Evolutionary conservation across 2,329 filamentous ascomycete genomes (phyloP).

Genomic region (Venturia asperata): DNA sequence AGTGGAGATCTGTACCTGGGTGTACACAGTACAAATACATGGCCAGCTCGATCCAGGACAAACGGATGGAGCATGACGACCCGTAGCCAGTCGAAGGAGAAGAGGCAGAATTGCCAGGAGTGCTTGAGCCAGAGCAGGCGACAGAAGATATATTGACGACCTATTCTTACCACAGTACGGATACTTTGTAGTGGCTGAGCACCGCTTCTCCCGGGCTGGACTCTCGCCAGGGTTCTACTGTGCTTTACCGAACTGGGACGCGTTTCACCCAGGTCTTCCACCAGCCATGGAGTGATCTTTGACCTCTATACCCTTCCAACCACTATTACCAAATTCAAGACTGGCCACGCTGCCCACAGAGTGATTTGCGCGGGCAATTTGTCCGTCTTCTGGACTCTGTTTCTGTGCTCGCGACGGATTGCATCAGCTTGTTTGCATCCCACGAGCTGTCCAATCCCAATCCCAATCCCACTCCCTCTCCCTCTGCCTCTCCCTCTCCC

Average conservation of each 20-base stretch:
- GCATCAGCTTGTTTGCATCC: background rate
- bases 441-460: background rate
- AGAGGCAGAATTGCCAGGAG: no score
- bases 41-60: no score
- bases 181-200: conserved; percentile 9
- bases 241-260: background rate
- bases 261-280: conserved; percentile 4
- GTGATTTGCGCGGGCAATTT: background rate
- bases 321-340: background rate
- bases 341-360: background rate
- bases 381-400: background rate
- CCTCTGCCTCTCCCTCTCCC: background rate
- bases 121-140: no score
- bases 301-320: background rate
- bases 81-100: no score
- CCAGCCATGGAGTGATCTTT: conserved; percentile 12
- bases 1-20: no score
- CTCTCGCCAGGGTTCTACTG: background rate
- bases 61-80: no score
- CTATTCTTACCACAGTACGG: no score
- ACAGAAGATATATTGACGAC: no score
- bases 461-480: background rate
- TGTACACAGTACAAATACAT: no score
- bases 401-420: background rate
- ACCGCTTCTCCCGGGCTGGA: background rate